Base-by-base conservation (phyloP, 2,329 filamentous ascomycete species). In the Purpureocillium takamizusanense region DNA sequence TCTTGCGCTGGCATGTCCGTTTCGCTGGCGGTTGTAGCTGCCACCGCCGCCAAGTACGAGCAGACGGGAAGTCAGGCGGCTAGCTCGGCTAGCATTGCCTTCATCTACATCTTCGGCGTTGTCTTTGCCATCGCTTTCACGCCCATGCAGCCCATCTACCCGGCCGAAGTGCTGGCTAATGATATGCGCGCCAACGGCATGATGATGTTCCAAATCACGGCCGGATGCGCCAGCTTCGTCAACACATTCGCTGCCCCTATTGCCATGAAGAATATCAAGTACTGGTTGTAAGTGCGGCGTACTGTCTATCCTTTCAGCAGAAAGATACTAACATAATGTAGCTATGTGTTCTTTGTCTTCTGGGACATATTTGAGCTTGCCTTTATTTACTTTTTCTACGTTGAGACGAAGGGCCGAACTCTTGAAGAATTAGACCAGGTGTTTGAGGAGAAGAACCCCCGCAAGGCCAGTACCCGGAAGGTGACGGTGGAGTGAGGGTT, bases 371-470 rank as follows among this genome's bases (percentile, higher is more conserved):
- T 70, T 49, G 74, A 81, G 56, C 60, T 80, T 30, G 44, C 72
- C 32, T 78, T 81, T 48, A 75, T 82, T 23, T 79, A 70, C 59
- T 76, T 77, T 62, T 72, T 81, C 56, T 81, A 79, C 54, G 71
- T 81, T 39, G 81, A 86, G 62, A 86, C 81, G n/a, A 78, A 76
- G 51, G 80, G 80, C 3, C 76, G 78, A 1, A 84, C 80, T 2
- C 74, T 85, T 1, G 81, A 85, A 53, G 52, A 55, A 40, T 48
- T 56, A 27, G 46, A 45, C 3, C 40, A 37, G 14, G 41, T 55
- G 3, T 56, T 56, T 38, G 53, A 53, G 7, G 47, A 38, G 9
- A 43, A 44, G 5, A 48, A 45, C 21, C 44, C 46, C 10, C 36
- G 45, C 7, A 44, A 46, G 15, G 44, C 42, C 12, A 43, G 42